Percentiles rank a stretch among this genome's conserved stretches.
These are phyloP conservation scores for Primulina tabacum DNA, from an alignment of 257 asterid genomes.

Conservation along the genomic window DNA sequence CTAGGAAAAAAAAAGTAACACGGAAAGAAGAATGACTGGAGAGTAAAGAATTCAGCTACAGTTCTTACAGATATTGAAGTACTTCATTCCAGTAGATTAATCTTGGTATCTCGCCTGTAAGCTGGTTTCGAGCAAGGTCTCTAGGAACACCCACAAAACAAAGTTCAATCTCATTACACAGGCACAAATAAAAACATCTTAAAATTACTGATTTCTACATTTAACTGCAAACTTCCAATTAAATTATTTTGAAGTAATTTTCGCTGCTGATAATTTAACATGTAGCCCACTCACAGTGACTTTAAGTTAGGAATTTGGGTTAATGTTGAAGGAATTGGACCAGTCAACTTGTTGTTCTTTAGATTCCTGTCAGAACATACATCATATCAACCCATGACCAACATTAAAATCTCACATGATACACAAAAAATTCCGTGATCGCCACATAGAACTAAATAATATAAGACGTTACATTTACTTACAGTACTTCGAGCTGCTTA, in stretches of 20 bases:
- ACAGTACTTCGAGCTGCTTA: conserved; percentile 88
- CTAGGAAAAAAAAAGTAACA: background rate
- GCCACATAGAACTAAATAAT: background rate
- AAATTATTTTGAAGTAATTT: background rate
- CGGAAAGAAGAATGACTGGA: background rate
- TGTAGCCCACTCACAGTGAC: conserved; percentile 62
- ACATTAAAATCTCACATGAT: too few relatives aligned
- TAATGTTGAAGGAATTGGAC: conserved; percentile 92
- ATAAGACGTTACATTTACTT: conserved; percentile 30
- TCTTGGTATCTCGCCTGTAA: conserved; percentile 89
- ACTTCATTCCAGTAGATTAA: conserved; percentile 97
- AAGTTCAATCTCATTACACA: background rate
- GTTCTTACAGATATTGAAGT: conserved; percentile 81
- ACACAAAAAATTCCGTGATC: too few relatives aligned
- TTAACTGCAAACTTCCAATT: background rate
- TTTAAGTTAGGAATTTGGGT: conserved; percentile 93
- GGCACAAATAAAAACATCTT: background rate
- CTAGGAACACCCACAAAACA: conserved; percentile 33
- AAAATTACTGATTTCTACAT: background rate
- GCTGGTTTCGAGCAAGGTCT: conserved; percentile 91
- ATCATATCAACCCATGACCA: background rate
- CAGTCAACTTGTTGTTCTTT: conserved; percentile 82
- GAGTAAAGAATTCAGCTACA: background rate
- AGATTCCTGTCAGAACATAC: conserved; percentile 44
- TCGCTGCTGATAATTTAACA: background rate